Conservation (phyloP, 2,329 filamentous ascomycete genomes). For the Bipolaris cookei region DNA sequence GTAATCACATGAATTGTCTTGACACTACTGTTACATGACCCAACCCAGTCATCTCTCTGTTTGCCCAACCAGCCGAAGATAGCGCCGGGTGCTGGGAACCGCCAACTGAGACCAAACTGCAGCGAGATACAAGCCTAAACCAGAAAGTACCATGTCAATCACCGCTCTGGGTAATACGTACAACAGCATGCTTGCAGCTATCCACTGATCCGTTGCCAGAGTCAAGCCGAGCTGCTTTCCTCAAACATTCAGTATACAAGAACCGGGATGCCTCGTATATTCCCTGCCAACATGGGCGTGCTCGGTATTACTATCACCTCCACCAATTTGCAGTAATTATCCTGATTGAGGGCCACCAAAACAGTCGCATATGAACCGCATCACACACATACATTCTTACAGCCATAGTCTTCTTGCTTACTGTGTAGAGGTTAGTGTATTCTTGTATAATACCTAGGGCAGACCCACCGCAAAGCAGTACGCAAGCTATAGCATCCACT, state of each 20-base stretch:
- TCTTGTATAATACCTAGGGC: too few relatives aligned
- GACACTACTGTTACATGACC: too few relatives aligned
- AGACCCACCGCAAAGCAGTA: too few relatives aligned
- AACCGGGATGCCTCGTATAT: background rate
- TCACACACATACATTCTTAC: too few relatives aligned
- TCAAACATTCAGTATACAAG: background rate
- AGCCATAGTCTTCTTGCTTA: too few relatives aligned
- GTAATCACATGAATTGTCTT: too few relatives aligned
- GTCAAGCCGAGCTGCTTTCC: background rate
- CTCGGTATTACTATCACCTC: background rate
- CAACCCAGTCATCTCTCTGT: too few relatives aligned
- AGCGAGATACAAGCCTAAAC: background rate
- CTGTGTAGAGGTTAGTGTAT: too few relatives aligned
- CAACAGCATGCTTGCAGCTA: background rate
- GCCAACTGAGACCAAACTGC: background rate
- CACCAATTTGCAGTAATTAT: background rate
- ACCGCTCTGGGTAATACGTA: background rate
- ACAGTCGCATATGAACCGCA: too few relatives aligned
- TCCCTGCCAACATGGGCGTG: background rate
- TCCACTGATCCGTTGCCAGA: background rate
- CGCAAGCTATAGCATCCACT: too few relatives aligned
- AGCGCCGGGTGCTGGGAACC: background rate
- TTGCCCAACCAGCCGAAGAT: background rate
- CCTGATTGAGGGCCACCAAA: too few relatives aligned
- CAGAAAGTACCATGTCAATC: background rate